Evolutionary conservation across 2,329 filamentous ascomycete genomes (phyloP), one percentile per base, ranked within the genome.

Genomic region (Tricladium varicosporioides): DNA sequence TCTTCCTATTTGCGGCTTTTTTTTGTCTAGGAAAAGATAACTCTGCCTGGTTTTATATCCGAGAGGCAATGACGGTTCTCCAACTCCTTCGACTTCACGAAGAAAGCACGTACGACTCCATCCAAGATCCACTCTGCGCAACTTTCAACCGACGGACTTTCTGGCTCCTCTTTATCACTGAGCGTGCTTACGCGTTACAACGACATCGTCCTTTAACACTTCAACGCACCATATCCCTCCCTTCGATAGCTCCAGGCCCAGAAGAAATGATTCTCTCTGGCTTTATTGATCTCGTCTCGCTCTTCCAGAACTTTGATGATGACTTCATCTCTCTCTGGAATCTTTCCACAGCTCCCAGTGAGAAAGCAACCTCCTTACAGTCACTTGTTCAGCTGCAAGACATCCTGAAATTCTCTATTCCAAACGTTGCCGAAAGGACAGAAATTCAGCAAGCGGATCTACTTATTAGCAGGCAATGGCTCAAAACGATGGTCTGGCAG

Each of bases 371-470:
- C 10, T 40, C 36, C 11, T n/a, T n/a, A 5, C 36, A 40, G n/a
- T 40, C 36, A 5, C 36, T 40, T 11, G 11, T 40, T n/a, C 36
- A 40, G 11, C 36, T 40, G 5, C 36, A 40, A 40, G 11, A 40
- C 11, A 40, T 40, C n/a, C 45, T 55, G 7, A 50, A 44, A n/a
- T 40, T 2, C 36, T n/a, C 45, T 5, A 22, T 49, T 31, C 33
- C 53, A 9, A 31, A 55, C 44, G 36, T 55, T 8, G 19, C 46
- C 15, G 36, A 43, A 32, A 61, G 63, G 33, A 46, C 85, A 86
- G 59, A 80, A 80, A 42, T 83, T 85, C 54, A 57, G 16, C 48
- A 57, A 42, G 54, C 54, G 14, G 54, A 57, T 40, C 27, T 57
- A 11, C 15, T 57, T 9, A 15, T 57, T 13, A 57, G 19, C 18